Evolutionary conservation across 2,329 filamentous ascomycete genomes (phyloP), one percentile per base, ranked within the genome.

Genomic region (Microsporum canis): DNA sequence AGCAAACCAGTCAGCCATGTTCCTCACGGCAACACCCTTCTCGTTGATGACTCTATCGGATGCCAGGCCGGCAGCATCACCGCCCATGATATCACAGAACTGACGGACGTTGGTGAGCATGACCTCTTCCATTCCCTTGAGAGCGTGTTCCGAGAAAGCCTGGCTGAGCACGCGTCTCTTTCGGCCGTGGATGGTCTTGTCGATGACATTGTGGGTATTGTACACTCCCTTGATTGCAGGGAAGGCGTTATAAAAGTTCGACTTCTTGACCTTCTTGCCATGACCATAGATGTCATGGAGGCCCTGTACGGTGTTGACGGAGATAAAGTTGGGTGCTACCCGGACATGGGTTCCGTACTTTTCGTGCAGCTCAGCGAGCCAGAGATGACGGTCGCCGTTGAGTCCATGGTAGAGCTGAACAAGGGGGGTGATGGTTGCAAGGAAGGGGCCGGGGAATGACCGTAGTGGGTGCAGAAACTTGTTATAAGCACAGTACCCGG

Each of bases 261-360:
- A 67, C 60, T 71, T 73, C 38, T 65, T 62, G 38, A 73, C 68
- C 23, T 69, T 66, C 12, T 68, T 66, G 3, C 63, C 60, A 0
- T 68, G 67, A 47, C 65, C 65, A 39, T 67, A 66, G 63, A 88
- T 86, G 17, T 84, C 81, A 70, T 84, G 84, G 62, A 89, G 77
- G 0, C 88, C 86, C 10, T 81, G 80, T 63, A 81, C 82, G 61
- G 84, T 86, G 78, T 94, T 92, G 76, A 95, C 84, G 0, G 86
- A 89, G 47, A 95, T 77, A 64, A 83, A 84, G 72, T 90, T 90
- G 53, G 89, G 89, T 0, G 88, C 88, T 65, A 87, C 88, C 29
- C 89, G 87, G 17, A 92, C 87, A 58, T 84, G 72, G 17, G 78
- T 76, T 8, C 64, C 82, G 53, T 67, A 67, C 38, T 61, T 60